A percentile compares a stretch with the other conserved stretches of the same genome.
Evolutionary conservation across 2,329 filamentous ascomycete species (phyloP).

Genomic region (Claviceps pusilla): DNA sequence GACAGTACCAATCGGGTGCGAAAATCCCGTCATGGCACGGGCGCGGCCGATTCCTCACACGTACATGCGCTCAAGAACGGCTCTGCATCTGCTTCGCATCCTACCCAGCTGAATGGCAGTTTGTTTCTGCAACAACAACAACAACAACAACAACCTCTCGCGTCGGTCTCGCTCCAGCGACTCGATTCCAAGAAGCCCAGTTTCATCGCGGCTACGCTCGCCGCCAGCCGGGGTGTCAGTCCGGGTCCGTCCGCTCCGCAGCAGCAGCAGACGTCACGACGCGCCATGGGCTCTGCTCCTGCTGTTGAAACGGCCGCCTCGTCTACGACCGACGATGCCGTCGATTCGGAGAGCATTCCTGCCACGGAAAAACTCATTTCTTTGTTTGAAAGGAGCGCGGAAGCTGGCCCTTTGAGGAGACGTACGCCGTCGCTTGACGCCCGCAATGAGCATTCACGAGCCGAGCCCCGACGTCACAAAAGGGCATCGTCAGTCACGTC

Average conservation of each 20-base stretch:
- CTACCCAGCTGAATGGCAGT: too few relatives aligned
- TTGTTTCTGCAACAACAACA: too few relatives aligned
- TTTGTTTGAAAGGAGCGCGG: conserved; percentile 46
- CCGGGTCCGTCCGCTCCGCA: conserved; percentile 15
- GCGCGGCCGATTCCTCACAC: neutral
- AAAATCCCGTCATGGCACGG: neutral
- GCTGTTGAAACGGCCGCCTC: conserved; percentile 3
- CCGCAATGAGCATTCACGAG: neutral
- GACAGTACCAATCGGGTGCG: neutral
- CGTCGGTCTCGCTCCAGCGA: neutral
- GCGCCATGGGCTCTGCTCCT: conserved; percentile 16
- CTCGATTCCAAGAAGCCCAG: conserved; percentile 37
- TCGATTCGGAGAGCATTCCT: conserved; percentile 41
- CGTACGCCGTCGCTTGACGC: neutral
- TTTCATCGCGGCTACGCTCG: conserved; percentile 42
- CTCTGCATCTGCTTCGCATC: too few relatives aligned
- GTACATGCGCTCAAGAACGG: neutral
- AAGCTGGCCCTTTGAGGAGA: conserved; percentile 21
- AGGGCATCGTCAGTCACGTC: neutral
- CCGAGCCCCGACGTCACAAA: neutral
- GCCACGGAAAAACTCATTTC: conserved; percentile 51
- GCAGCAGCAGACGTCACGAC: conserved; percentile 8
- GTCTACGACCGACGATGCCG: conserved; percentile 11
- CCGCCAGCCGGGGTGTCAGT: conserved; percentile 35
- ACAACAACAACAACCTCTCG: too few relatives aligned